Base-by-base conservation (phyloP, 1,284 basidiomycete genomes). In the Lentinula novae-zelandiae region DNA sequence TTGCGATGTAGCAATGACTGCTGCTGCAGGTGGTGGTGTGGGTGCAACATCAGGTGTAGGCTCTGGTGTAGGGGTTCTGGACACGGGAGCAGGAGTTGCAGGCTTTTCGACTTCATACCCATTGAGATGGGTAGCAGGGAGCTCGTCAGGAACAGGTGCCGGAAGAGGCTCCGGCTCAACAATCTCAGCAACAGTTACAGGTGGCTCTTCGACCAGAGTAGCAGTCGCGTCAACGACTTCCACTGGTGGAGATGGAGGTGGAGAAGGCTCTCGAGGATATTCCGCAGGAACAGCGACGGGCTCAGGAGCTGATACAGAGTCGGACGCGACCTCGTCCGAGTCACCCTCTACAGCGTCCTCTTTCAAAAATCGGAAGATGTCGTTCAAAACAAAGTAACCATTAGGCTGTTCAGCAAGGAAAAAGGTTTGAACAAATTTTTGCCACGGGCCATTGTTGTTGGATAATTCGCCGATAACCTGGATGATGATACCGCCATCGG, bases 391-490 rank as follows among this genome's bases (percentile, higher is more conserved):
- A 75, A 95, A 99, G 82, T 98, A 99, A 53, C 97, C 97, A 70
- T 96, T 97, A 46, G 95, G 94, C 78, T 99, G 97, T 75, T 98
- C 94, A 53, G 97, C 97, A 60, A 99, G 89, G 90, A 99, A 99
- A 81, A 99, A 99, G 13, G 96, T 98, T 80, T 99, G 97, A 22
- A 95, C 95, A 71, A 99, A 99, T 79, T 98, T 98, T 71, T 90
- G 89, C 97, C 97, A 99, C 3, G 92, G 83, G 64, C 92, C 89
- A 63, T 86, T 85, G 70, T 88, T 86, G 77, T 97, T 97, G 63
- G 92, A 95, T 89, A 99, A 95, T 79, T 99, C 96, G 67, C 97
- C 97, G 69, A 99, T 95, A 73, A 98, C 97, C 78, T 98, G 96
- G 73, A 99, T 95, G 77, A 99, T 90, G 77, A 99, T 98, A 57